phyloP scores from a whole-genome alignment of 257 asterid genomes.

The Fraxinus excelsior region DNA sequence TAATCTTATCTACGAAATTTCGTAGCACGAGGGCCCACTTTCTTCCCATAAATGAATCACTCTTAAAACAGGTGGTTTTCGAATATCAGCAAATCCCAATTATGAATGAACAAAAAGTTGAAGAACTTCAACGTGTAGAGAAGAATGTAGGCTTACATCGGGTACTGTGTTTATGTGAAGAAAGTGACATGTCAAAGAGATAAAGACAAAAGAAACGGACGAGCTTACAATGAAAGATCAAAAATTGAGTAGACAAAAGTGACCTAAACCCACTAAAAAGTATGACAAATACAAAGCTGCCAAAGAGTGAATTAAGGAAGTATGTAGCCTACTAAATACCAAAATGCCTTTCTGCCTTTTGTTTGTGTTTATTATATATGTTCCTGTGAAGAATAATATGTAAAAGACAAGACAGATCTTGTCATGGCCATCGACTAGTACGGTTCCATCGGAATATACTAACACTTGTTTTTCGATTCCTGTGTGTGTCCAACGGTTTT shows the following conservation, averaged over 20 bases:
- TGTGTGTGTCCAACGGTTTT: too few relatives aligned
- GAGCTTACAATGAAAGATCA: slow-evolving; percentile 36
- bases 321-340: slow-evolving; percentile 37
- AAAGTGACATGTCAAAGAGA: slow-evolving; percentile 38
- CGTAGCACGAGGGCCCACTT: too few relatives aligned
- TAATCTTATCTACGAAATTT: too few relatives aligned
- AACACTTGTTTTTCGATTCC: not conserved
- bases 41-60: too few relatives aligned
- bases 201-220: slow-evolving; percentile 45
- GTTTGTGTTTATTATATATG: slow-evolving; percentile 25
- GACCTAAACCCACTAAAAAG: slow-evolving; percentile 30
- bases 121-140: slow-evolving; percentile 6
- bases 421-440: slow-evolving; percentile 41
- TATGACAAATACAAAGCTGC: slow-evolving; percentile 29
- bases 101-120: slow-evolving; percentile 32
- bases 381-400: slow-evolving; percentile 36
- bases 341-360: slow-evolving; percentile 23
- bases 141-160: slow-evolving; percentile 21
- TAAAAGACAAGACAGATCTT: slow-evolving; percentile 34
- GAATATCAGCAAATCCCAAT: not conserved
- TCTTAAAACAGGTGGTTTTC: not conserved
- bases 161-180: slow-evolving; percentile 25
- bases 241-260: slow-evolving; percentile 38
- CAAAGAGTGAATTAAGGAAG: slow-evolving; percentile 22
- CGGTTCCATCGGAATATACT: slow-evolving; percentile 13